Conservation (phyloP, 164 flowering plant species). For the Dillenia suffruticosa region DNA sequence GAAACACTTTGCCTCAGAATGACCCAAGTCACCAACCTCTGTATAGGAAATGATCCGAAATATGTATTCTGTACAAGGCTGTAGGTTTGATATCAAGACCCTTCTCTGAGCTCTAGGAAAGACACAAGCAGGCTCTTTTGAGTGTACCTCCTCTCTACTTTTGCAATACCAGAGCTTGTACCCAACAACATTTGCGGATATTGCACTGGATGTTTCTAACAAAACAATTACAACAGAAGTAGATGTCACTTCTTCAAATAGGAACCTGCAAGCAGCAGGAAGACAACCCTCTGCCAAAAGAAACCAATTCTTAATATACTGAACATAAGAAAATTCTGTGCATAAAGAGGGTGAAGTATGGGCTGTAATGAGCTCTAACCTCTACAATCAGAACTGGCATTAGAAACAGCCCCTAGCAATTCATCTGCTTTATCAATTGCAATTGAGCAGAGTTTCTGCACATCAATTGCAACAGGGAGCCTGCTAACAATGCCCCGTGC, state of each 20-base stretch:
- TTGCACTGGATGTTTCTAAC: conserved; percentile 48
- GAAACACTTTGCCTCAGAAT: conserved; percentile 86
- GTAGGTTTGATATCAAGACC: conserved; percentile 67
- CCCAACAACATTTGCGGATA: conserved; percentile 51
- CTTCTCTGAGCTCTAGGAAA: conserved; percentile 70
- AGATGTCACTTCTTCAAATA: conserved; percentile 78
- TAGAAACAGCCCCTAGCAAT: conserved; percentile 41
- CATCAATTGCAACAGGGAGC: conserved; percentile 71
- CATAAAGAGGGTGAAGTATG: neutral
- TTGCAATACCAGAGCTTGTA: conserved; percentile 92
- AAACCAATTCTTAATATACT: conserved; percentile 11
- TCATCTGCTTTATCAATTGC: conserved; percentile 84
- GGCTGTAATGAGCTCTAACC: conserved; percentile 29
- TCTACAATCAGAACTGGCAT: conserved; percentile 24
- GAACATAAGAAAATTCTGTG: neutral
- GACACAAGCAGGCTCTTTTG: conserved; percentile 55
- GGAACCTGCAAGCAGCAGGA: conserved; percentile 92
- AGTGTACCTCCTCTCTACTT: conserved; percentile 46
- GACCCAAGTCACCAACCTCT: conserved; percentile 83
- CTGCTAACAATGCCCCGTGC: conserved; percentile 94
- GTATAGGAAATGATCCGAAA: conserved; percentile 77
- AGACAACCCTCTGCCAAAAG: conserved; percentile 72
- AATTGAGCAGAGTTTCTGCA: conserved; percentile 80
- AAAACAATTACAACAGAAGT: conserved; percentile 68
- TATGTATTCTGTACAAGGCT: conserved; percentile 89